Evolutionary conservation across 1,139 yeast genomes (phyloP).

Genomic region (Debaryomyces nepalensis): DNA sequence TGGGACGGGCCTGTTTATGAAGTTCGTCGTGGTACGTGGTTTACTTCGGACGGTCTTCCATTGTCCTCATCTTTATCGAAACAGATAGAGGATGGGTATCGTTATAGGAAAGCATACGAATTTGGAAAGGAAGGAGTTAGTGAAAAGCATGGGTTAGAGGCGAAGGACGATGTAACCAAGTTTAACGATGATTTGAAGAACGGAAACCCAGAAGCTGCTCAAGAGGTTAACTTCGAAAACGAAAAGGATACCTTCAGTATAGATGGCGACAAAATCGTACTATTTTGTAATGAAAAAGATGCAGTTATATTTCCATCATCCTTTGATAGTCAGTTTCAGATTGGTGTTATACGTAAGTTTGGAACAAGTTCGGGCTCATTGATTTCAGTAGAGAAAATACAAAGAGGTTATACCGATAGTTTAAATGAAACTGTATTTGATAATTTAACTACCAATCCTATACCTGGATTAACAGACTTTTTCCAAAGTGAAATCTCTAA

Average conservation of each 20-base stretch:
- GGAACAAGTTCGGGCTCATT: constrained; percentile 38
- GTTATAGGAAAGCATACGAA: constrained; percentile 31
- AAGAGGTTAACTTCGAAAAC: constrained; percentile 21
- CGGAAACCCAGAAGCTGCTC: constrained; percentile 2
- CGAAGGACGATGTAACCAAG: constrained; percentile 16
- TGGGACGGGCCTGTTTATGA: constrained; percentile 92
- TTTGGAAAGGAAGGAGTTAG: constrained; percentile 8
- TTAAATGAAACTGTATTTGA: constrained; percentile 35
- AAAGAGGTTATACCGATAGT: constrained; percentile 43
- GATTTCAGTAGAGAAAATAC: constrained; percentile 41
- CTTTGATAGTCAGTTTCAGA: constrained; percentile 39
- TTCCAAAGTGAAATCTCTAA: constrained; percentile 35
- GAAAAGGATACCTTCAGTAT: constrained; percentile 39
- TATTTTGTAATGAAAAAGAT: constrained; percentile 36
- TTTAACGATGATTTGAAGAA: constrained; percentile 17
- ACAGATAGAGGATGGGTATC: constrained; percentile 63
- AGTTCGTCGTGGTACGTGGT: constrained; percentile 88
- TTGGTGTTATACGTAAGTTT: constrained; percentile 44
- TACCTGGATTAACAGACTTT: constrained; percentile 37
- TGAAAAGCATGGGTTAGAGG: constrained; percentile 11
- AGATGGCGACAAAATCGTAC: constrained; percentile 34
- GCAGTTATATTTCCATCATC: constrained; percentile 47
- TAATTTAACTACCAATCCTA: constrained; percentile 32
- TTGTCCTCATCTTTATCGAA: constrained; percentile 54
- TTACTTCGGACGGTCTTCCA: constrained; percentile 64